Conservation (phyloP, 2,329 filamentous ascomycete species). For the Dendryphion nanum region DNA sequence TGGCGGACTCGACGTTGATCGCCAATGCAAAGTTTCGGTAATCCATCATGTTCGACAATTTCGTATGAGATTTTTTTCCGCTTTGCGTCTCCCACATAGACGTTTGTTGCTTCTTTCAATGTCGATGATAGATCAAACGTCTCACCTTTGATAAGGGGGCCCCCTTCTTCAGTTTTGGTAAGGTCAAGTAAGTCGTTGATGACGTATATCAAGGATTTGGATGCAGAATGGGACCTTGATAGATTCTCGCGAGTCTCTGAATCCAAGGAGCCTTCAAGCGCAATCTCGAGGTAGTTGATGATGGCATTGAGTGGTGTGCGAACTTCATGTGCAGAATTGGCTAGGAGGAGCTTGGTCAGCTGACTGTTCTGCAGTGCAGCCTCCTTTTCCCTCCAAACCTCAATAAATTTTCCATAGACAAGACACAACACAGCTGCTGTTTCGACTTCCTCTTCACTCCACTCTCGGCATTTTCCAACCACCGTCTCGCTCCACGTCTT, state of each 20-base stretch:
- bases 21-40: constrained; percentile 72
- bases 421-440: constrained; percentile 84
- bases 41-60: constrained; percentile 63
- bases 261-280: constrained; percentile 76
- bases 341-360: constrained; percentile 73
- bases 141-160: constrained; percentile 75
- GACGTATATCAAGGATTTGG: constrained; percentile 88
- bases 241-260: constrained; percentile 82
- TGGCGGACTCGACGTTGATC: constrained; percentile 80
- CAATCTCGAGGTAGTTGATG: constrained; percentile 92
- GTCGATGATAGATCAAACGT: constrained; percentile 70
- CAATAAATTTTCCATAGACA: constrained; percentile 87
- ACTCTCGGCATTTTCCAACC: constrained; percentile 78
- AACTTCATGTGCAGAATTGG: constrained; percentile 89
- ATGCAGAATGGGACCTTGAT: constrained; percentile 81
- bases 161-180: constrained; percentile 83
- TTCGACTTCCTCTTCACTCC: constrained; percentile 86
- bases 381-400: constrained; percentile 91
- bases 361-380: constrained; percentile 78
- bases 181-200: constrained; percentile 90
- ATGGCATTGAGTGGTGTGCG: constrained; percentile 89
- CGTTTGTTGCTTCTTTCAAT: constrained; percentile 72
- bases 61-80: constrained; percentile 73
- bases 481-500: constrained; percentile 79
- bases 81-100: constrained; percentile 71